Percentiles rank a stretch among this genome's conserved stretches.
Evolutionary conservation across 345 rosid genomes (phyloP).

Genomic region (Cardamine occulta): DNA sequence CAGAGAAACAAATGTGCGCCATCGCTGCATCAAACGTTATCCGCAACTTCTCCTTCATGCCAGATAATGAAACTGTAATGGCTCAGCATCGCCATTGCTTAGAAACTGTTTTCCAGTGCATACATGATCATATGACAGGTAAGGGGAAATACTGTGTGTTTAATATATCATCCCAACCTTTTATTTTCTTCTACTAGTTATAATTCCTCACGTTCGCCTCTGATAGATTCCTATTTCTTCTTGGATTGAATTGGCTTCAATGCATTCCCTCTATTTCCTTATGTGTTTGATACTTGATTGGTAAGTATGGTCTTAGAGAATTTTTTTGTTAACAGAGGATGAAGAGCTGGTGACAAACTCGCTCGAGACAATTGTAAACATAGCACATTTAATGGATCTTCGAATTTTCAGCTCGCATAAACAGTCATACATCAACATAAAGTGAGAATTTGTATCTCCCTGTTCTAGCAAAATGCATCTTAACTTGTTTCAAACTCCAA

Average conservation of each 20-base stretch:
- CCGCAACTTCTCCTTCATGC: conserved; percentile 98
- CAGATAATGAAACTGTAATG: conserved; percentile 92
- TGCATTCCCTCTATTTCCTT: background rate
- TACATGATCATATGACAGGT: conserved; percentile 81
- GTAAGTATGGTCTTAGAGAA: conserved; percentile 21
- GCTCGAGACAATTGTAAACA: conserved; percentile 88
- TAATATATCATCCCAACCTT: background rate
- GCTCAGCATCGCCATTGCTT: conserved; percentile 97
- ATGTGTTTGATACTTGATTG: conserved; percentile 19
- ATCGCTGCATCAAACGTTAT: conserved; percentile 92
- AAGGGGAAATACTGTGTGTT: conserved; percentile 20
- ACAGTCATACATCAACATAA: conserved; percentile 77
- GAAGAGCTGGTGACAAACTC: conserved; percentile 96
- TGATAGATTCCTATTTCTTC: background rate
- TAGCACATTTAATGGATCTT: conserved; percentile 93
- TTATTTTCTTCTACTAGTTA: conserved; percentile 7
- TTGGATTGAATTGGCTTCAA: background rate
- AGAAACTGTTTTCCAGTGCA: conserved; percentile 94
- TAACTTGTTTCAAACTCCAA: conserved; percentile 22
- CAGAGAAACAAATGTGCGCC: conserved; percentile 92
- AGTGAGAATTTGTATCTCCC: conserved; percentile 55
- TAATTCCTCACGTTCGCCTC: background rate
- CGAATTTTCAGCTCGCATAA: conserved; percentile 87
- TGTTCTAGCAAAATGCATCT: conserved; percentile 9
- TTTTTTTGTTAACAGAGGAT: conserved; percentile 66